phyloP scores from a whole-genome alignment of 1,284 basidiomycete species.

The Ustilago vetiveriae region DNA sequence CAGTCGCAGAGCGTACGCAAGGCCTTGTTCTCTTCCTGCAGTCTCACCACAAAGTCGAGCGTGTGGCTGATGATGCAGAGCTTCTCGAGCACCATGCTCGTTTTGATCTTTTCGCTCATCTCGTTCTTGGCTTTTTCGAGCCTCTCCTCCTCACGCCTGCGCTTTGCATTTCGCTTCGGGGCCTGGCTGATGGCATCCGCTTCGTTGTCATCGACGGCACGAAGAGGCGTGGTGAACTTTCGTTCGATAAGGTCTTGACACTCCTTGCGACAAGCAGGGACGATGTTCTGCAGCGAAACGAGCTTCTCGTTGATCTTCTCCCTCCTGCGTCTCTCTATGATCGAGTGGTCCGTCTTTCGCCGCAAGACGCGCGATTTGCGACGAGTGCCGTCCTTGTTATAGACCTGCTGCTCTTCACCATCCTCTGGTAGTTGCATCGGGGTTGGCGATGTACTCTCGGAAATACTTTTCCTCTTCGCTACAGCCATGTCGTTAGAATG shows the following conservation, averaged over 20 bases:
- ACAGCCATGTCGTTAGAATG: slow-evolving; percentile 3
- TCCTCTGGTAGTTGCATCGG: background rate
- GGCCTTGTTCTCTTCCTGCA: slow-evolving; percentile 42
- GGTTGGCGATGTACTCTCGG: slow-evolving; percentile 3
- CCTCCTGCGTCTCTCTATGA: slow-evolving; percentile 63
- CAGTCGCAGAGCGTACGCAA: slow-evolving; percentile 38
- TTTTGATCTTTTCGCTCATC: slow-evolving; percentile 37
- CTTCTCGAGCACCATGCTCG: slow-evolving; percentile 63
- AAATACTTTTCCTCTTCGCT: slow-evolving; percentile 5
- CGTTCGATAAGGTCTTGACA: slow-evolving; percentile 54
- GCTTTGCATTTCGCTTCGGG: slow-evolving; percentile 15
- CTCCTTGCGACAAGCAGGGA: slow-evolving; percentile 63
- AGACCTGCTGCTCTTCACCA: slow-evolving; percentile 11
- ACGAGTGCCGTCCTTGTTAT: slow-evolving; percentile 46
- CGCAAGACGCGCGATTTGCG: slow-evolving; percentile 56
- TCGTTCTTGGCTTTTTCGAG: slow-evolving; percentile 27
- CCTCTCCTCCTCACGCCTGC: slow-evolving; percentile 26
- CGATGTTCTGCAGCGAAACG: slow-evolving; percentile 53
- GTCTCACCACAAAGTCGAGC: slow-evolving; percentile 48
- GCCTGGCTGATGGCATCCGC: background rate
- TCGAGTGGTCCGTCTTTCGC: slow-evolving; percentile 64
- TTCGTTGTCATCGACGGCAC: slow-evolving; percentile 3
- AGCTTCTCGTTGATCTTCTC: slow-evolving; percentile 67
- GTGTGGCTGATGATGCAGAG: slow-evolving; percentile 64
- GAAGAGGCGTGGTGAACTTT: slow-evolving; percentile 23